These are phyloP conservation scores for Amanita pseudoporphyria DNA, from an alignment of 768 basidiomycete genomes.

Conservation along the genomic window DNA sequence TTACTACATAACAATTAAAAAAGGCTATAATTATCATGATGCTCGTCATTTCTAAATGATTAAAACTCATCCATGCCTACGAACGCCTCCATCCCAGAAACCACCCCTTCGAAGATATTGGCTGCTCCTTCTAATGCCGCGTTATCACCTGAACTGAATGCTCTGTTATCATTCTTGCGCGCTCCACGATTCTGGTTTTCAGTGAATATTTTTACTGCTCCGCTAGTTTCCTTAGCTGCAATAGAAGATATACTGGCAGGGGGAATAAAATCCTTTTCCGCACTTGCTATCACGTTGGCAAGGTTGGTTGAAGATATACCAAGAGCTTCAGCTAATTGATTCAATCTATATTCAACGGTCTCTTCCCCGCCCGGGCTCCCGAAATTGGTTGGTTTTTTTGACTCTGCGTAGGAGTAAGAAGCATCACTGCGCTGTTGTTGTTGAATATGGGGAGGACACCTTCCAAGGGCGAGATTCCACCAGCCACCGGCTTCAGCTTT, in stretches of 20 bases:
- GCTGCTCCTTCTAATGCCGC: slow-evolving; percentile 6
- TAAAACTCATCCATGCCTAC: slow-evolving; percentile 30
- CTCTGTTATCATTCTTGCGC: slow-evolving; percentile 11
- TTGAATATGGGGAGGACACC: slow-evolving; percentile 18
- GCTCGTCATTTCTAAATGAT: no score
- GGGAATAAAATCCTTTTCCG: slow-evolving; percentile 48
- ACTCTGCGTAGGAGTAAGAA: no score
- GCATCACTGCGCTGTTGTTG: slow-evolving; percentile 1
- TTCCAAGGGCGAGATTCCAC: slow-evolving; percentile 45
- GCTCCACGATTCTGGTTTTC: slow-evolving; percentile 8
- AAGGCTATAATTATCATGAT: no score
- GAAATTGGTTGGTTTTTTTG: no score
- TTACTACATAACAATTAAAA: no score
- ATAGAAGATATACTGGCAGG: slow-evolving; percentile 50
- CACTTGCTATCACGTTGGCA: slow-evolving; percentile 55
- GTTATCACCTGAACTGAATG: background rate
- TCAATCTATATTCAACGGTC: slow-evolving; percentile 45
- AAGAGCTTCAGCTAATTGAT: slow-evolving; percentile 49
- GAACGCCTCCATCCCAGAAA: slow-evolving; percentile 28
- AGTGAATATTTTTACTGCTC: slow-evolving; percentile 12
- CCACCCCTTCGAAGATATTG: slow-evolving; percentile 21
- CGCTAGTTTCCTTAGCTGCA: slow-evolving; percentile 36
- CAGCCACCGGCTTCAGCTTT: slow-evolving; percentile 47
- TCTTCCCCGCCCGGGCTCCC: slow-evolving; percentile 2
- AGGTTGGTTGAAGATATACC: slow-evolving; percentile 48